Base-by-base conservation (phyloP, 306 rosid genomes). In the Cucurbita pepo region DNA sequence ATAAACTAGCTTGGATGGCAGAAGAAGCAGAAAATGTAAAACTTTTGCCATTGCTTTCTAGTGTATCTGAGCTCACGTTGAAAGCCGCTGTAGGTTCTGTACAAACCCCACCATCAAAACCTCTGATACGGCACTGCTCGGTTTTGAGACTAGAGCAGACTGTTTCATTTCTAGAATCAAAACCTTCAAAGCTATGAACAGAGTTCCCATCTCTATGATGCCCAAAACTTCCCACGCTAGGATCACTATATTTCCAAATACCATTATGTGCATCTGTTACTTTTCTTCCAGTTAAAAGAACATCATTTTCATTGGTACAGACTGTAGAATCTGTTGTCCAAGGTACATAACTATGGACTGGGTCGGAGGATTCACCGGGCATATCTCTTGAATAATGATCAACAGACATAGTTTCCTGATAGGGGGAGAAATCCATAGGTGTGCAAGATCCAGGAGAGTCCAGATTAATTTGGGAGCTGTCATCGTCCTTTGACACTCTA, bases 381-480 rank as follows among this genome's bases (percentile, higher is more conserved):
- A 57, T 66, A 73, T 82, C 78, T 36, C 64, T 83, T 52, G 74
- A 71, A 80, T 73, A 69, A 69, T 82, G 81, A 83, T 76, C 85
- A 60, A 75, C 77, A 19, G 75, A 80, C 54, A 74, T 73, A 7
- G 77, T 81, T 83, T 85, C 97, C 69, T 79, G 89, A 74, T 86
- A 87, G 41, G 97, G 96, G 77, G 98, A 94, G 82, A 89, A 89
- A 77, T 91, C 97, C 97, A 91, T 91, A 25, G 97, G 98, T 10
- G 99, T 87, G 77, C 63, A 81, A 58, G 79, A 57, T 69, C 87
- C 90, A 80, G 82, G 77, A 74, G 91, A 78, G 75, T 79, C 88
- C 55, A 83, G 82, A 81, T 83, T 79, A 79, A 82, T 79, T 41
- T 43, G 74, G 50, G 81, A 80, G 78, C 79, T 55, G 71, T 53